phyloP scores from a whole-genome alignment of 1,284 basidiomycete genomes.

The Pseudozyma thailandica region DNA sequence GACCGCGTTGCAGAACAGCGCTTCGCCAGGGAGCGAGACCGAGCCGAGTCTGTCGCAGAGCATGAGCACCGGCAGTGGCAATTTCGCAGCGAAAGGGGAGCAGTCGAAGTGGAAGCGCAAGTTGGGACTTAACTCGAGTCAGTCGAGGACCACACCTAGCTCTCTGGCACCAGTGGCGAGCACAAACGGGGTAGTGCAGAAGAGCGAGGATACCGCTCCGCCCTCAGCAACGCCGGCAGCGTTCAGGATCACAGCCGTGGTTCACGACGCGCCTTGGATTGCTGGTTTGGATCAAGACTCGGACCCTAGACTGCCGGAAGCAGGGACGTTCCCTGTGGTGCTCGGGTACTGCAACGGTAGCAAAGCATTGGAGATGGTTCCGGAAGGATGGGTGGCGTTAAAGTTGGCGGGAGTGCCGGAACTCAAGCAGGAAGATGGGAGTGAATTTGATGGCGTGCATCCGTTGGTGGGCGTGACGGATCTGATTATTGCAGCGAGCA shows the following conservation, averaged over 20 bases:
- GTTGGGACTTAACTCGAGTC: too few relatives aligned
- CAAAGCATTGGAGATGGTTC: slow-evolving; percentile 45
- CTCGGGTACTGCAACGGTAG: slow-evolving; percentile 49
- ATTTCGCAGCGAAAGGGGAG: slow-evolving; percentile 11
- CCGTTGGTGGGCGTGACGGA: slow-evolving; percentile 46
- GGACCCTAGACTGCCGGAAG: slow-evolving; percentile 39
- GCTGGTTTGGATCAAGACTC: neutral
- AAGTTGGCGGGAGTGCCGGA: slow-evolving; percentile 21
- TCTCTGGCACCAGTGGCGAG: too few relatives aligned
- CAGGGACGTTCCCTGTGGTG: slow-evolving; percentile 52
- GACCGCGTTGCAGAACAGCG: slow-evolving; percentile 2
- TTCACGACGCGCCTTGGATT: slow-evolving; percentile 43
- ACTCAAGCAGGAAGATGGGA: slow-evolving; percentile 15
- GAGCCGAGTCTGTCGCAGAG: slow-evolving; percentile 19
- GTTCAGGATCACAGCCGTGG: slow-evolving; percentile 48
- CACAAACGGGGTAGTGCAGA: too few relatives aligned
- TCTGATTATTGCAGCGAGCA: slow-evolving; percentile 46
- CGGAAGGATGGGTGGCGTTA: slow-evolving; percentile 51
- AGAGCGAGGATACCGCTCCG: too few relatives aligned
- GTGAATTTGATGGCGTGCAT: slow-evolving; percentile 17
- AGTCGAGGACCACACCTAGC: too few relatives aligned
- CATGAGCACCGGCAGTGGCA: slow-evolving; percentile 21
- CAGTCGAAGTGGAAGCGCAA: slow-evolving; percentile 44
- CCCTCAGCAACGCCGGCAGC: slow-evolving; percentile 10
- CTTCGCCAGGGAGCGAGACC: slow-evolving; percentile 11